Base-by-base conservation (phyloP, 2,329 filamentous ascomycete species). In the Verticillium isaacii region DNA sequence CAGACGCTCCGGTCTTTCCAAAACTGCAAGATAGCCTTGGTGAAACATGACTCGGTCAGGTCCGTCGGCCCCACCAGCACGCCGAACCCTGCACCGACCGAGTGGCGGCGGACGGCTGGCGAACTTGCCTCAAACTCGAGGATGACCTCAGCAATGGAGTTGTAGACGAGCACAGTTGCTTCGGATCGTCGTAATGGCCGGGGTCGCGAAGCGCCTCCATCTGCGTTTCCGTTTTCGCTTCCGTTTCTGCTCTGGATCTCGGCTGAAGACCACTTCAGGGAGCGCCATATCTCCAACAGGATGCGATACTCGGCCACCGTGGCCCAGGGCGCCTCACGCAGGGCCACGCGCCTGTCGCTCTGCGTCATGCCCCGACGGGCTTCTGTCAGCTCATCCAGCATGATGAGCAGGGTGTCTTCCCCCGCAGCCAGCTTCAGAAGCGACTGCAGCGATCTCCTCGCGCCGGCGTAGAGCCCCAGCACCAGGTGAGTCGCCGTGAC, bases 401-500 rank as follows among this genome's bases (percentile, higher is more conserved):
- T 62, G 50, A 68, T 64, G 0, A 73, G 34, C 23, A 72, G 61
- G 0, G 68, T 68, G 37, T 73, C 68, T 23, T 74, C 69, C 4
- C 68, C 68, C 3, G 65, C 65, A 3, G 64, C 62, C 19, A 66
- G 64, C 5, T 69, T 64, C 5, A 67, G 62, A 15, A 70, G 58
- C 45, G 67, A 63, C 19, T 70, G 63, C 14, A 66, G 54, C n/a
- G 71, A 72, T 59, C 72, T 65, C 34, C 72, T 64, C 8, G 68
- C 64, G 5, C 70, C 68, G 2, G 70, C 63, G 54, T 71, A 68
- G 7, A 65, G 65, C 2, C 69, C 71, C 32, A 69, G 56, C 0
- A 67, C 70, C 12, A 73, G 62, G 56, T 74, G 72, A 2, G 69
- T 72, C 1, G 70, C 66, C 8, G 71, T 67, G 52, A 72, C 72